Evolutionary conservation across 768 basidiomycete genomes (phyloP), one percentile per base, ranked within the genome.

Genomic region (Floccularia luteovirens): DNA sequence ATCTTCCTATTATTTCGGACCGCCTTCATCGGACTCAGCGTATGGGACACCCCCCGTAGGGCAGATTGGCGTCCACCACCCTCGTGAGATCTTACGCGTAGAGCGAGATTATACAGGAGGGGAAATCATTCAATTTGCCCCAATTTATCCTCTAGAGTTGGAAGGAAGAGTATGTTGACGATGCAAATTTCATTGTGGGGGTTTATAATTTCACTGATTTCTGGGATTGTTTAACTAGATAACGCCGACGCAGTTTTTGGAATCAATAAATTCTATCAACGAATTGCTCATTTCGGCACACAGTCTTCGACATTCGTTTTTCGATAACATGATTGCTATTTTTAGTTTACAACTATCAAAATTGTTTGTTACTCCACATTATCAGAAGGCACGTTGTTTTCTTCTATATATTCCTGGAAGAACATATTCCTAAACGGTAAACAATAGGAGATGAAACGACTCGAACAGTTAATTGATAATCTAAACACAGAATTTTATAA

Each of bases 71-170:
- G 62, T 82, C 17, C 89, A 96, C 55, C 81, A 89, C 49, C 93
- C 94, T 12, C 79, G 93, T 39, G 94, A 97, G 64, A 77, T 99
- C 43, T 66, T 99, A 38, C 72, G 94, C 32, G 67, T 99, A 30
- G 94, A 98, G 59, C 66, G 96, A 39, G 96, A 99, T 58, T 99
- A 96, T 57, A 76, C 69, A 11, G 81, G 82, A 1, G 96, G 94
- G 2, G 94, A 98, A 56, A 67, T 93, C 5, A 74, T 81, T 22
- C 94, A 97, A 61, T 96, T 99, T 58, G 74, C 88, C 24, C 75
- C 90, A 0, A 77, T 82, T 47, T 99, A 85, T 60, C 92, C 90
- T 1, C 63, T 93, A 30, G 96, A 99, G 59, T 69, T 99, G 4
- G 93, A 97, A 50, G 90, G 90, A 33, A 74, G 96, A 59, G 92